Percentiles rank a stretch among this genome's conserved stretches.
Conservation (phyloP, 805 yeast genomes). For the Metschnikowia rubicola region DNA sequence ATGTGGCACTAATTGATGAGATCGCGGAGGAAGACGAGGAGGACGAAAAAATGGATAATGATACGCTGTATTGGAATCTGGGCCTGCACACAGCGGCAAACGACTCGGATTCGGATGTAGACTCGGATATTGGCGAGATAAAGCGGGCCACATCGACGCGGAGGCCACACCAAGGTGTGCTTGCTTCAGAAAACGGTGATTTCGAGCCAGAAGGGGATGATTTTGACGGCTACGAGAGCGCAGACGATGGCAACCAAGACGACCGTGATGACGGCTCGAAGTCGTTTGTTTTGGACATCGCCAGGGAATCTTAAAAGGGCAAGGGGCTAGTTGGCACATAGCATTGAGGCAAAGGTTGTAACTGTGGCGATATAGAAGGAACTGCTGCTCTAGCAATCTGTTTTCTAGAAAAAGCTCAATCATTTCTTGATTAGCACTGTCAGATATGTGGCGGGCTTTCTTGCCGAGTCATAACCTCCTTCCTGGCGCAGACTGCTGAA, state of each 20-base stretch:
- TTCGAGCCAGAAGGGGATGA: neutral
- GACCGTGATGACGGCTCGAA: conserved; percentile 8
- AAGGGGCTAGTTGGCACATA: neutral
- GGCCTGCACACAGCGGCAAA: neutral
- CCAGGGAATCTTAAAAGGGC: neutral
- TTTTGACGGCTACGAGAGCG: neutral
- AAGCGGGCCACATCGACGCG: conserved; percentile 33
- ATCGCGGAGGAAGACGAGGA: conserved; percentile 34
- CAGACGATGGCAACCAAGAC: neutral
- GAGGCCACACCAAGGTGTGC: neutral
- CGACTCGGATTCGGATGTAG: conserved; percentile 36
- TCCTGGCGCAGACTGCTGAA: too few relatives aligned
- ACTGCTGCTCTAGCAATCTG: too few relatives aligned
- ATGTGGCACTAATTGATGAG: conserved; percentile 46
- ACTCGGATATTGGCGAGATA: conserved; percentile 45
- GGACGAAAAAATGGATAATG: conserved; percentile 3
- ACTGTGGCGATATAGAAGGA: too few relatives aligned
- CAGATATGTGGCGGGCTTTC: too few relatives aligned
- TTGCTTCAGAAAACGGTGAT: too few relatives aligned
- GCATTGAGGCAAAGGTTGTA: neutral
- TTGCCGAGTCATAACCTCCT: too few relatives aligned
- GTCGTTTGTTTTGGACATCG: conserved; percentile 16
- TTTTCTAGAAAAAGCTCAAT: neutral
- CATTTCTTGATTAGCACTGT: too few relatives aligned
- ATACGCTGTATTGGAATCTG: conserved; percentile 1